Conservation (phyloP, 2,329 filamentous ascomycete species). For the Fusarium sp. region DNA sequence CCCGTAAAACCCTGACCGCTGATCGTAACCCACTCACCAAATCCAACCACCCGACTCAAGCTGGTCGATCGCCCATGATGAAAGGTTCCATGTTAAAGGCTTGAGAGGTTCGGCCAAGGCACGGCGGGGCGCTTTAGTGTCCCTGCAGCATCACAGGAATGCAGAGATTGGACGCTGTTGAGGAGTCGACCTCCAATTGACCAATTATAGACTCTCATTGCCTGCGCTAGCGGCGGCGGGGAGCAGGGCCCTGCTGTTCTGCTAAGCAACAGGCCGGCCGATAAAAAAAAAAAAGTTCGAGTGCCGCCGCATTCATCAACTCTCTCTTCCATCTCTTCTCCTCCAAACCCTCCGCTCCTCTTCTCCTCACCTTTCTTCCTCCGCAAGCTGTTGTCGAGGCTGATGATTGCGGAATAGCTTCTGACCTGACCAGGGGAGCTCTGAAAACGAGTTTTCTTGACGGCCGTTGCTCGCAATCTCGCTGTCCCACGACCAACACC, state of each 20-base stretch:
- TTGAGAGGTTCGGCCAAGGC: slow-evolving; percentile 42
- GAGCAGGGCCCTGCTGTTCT: slow-evolving; percentile 19
- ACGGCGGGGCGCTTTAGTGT: slow-evolving; percentile 43
- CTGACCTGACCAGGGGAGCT: slow-evolving; percentile 52
- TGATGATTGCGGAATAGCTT: slow-evolving; percentile 55
- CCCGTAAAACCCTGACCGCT: slow-evolving; percentile 41
- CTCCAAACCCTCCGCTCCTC: slow-evolving; percentile 39
- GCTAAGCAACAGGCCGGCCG: slow-evolving; percentile 20
- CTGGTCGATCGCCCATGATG: slow-evolving; percentile 38
- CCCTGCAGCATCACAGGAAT: slow-evolving; percentile 38
- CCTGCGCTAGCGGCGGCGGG: slow-evolving; percentile 28
- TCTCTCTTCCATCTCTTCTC: slow-evolving; percentile 34
- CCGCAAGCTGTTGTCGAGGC: slow-evolving; percentile 45
- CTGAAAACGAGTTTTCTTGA: slow-evolving; percentile 55
- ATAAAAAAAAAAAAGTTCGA: slow-evolving; percentile 48
- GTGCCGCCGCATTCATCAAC: slow-evolving; percentile 37
- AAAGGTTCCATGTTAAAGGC: slow-evolving; percentile 39
- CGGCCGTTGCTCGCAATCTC: slow-evolving; percentile 50
- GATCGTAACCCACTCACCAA: slow-evolving; percentile 36
- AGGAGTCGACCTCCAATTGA: slow-evolving; percentile 36
- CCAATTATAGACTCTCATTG: slow-evolving; percentile 33
- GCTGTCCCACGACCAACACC: slow-evolving; percentile 35
- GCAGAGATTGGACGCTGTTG: slow-evolving; percentile 32
- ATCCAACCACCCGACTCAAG: slow-evolving; percentile 30
- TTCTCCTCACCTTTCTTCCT: slow-evolving; percentile 28